Evolutionary conservation across 1,139 yeast species (phyloP), one percentile per base, ranked within the genome.

Genomic region (Zygoascus hellenicus): DNA sequence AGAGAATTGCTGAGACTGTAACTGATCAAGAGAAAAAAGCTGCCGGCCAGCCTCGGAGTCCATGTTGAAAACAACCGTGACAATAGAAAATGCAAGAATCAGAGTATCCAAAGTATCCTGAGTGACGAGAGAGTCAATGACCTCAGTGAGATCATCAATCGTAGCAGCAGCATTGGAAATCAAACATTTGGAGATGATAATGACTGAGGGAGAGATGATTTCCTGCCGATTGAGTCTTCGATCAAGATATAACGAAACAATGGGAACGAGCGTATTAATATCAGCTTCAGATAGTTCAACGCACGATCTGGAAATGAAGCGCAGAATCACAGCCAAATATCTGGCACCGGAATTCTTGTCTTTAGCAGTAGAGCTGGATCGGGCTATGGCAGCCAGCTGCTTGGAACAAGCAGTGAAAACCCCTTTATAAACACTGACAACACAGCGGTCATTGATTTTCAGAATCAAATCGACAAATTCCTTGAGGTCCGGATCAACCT

Each of bases 11-110:
- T 57, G 57, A 13, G 45, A 44, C 33, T 56, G 61, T 32, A 59
- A 32, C 29, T 43, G 43, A 6, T 53, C 56, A 28, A 51, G 46
- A 16, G 49, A 31, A 37, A 62, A 62, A n/a, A 62, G 41, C 17
- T 49, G 48, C 13, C 54, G 52, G 5, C 55, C 65, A 5, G 58
- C 47, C 9, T 46, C 49, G 1, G 53, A 47, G 47, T 62, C 58
- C 38, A 82, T 81, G n/a, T 84, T 95, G 86, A 82, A 87, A 42
- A 76, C 79, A 9, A 75, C 71, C 6, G 74, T 68, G 45, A 84
- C 82, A 60, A 79, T 86, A 51, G 76, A 74, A 53, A 81, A 78
- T 48, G 75, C 88, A 14, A 35, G 26, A 14, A 40, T 34, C 6
- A 49, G 45, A 2, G 48, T 36, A 11, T 38, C 46, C 29, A 36